Base-by-base conservation (phyloP, 495 filamentous ascomycete species). In the Talaromyces ruber region DNA sequence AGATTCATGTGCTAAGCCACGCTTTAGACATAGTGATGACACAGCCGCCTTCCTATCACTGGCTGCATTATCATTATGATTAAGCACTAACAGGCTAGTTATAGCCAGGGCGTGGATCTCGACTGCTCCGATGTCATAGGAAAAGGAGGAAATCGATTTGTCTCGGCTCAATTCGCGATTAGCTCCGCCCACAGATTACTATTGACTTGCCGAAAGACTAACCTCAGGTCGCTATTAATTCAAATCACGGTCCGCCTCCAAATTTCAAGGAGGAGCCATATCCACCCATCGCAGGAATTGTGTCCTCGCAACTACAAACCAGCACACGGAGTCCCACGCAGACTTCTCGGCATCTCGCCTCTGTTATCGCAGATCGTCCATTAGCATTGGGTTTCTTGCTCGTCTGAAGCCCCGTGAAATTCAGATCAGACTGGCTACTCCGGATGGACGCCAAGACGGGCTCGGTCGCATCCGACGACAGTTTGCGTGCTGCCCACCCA, bases 391-490 rank as follows among this genome's bases (percentile, higher is more conserved):
- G 32, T 29, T 3, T 29, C 28, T 16, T 39, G 6, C 30, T 39
- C 34, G 34, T 39, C 34, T 16, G 9, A 39, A 39, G 12, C 9
- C n/a, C n/a, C 12, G 32, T 34, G 34, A 39, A 39, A 14, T 39
- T 39, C 34, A 37, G 28, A n/a, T 6, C 3, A 29, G 34, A 16
- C 34, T 39, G 34, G 34, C 34, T 39, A 39, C 34, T 39, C 34
- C 24, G 51, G 24, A 54, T 54, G 51, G 51, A 54, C 22, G 51
- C 51, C 51, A 54, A 54, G 51, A 54, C 51, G 51, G 51, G 51
- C 51, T 54, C 51, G 51, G 51, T 54, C 51, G 51, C 51, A 54
- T 54, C 51, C 11, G 51, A 54, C 51, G 51, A 54, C 24, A 28
- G 12, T 54, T 16, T 26, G n/a, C 51, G 51, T 26, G 51, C 51